Conservation (phyloP, 164 flowering plant species). For the Taxillus chinensis region DNA sequence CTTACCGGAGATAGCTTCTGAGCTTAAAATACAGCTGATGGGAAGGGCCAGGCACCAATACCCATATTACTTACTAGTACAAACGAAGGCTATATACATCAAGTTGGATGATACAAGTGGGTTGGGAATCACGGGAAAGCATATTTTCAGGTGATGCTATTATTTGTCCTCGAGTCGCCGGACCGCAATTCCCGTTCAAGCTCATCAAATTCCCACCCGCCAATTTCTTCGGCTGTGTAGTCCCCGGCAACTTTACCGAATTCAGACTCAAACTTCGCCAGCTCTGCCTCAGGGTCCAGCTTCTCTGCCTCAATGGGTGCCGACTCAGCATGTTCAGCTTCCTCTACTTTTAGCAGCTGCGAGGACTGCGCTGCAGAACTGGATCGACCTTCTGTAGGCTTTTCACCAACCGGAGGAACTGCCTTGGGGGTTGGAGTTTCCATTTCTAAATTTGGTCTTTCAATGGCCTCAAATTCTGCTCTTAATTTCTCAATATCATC, state of each 20-base stretch:
- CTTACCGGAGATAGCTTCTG: too few species aligned
- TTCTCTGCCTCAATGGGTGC: conserved; percentile 22
- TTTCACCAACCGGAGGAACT: conserved; percentile 17
- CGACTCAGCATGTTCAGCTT: conserved; percentile 9
- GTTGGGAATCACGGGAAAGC: too few species aligned
- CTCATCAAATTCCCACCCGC: conserved; percentile 95
- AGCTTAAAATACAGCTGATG: too few species aligned
- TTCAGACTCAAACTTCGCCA: conserved; percentile 87
- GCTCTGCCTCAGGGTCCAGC: conserved; percentile 67
- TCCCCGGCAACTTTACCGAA: conserved; percentile 62
- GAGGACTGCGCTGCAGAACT: conserved; percentile 1
- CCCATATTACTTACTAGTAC: too few species aligned
- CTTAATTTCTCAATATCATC: conserved; percentile 63
- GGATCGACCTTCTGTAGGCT: conserved; percentile 16
- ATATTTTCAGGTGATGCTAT: neutral
- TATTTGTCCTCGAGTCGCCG: conserved; percentile 29
- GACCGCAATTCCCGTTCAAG: conserved; percentile 69
- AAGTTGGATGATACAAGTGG: too few species aligned
- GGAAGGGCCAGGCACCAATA: too few species aligned
- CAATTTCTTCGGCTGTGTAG: conserved; percentile 70
- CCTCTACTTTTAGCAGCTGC: conserved; percentile 13
- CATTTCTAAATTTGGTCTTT: conserved; percentile 63
- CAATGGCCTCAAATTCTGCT: conserved; percentile 65
- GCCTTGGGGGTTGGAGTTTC: conserved; percentile 44
- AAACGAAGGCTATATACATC: too few species aligned